Evolutionary conservation across 176 grass and related monocot genomes (phyloP).

Genomic region (Sorghum bicolor): Sorghum_bicolor_NCBIv3 NC_012870.2:79489501-79490000

Average conservation of each 20-base stretch:
- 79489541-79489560: constrained; percentile 94
- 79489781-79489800: background rate
- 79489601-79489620: constrained; percentile 63
- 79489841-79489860: too few relatives aligned
- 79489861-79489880: too few relatives aligned
- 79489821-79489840: background rate
- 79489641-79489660: constrained; percentile 41
- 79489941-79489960: too few relatives aligned
- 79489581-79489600: constrained; percentile 78
- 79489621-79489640: constrained; percentile 28
- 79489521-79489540: constrained; percentile 70
- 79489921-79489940: too few relatives aligned
- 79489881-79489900: too few relatives aligned
- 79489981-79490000: too few relatives aligned
- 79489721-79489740: background rate
- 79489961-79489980: too few relatives aligned
- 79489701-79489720: background rate
- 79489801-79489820: background rate
- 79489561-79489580: constrained; percentile 74
- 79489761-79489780: constrained; percentile 28
- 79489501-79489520: constrained; percentile 82
- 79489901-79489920: too few relatives aligned
- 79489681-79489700: background rate
- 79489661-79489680: background rate
- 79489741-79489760: background rate